Evolutionary conservation across 306 rosid genomes (phyloP), one percentile per base, ranked within the genome.

Genomic region (Acacia crassicarpa): DNA sequence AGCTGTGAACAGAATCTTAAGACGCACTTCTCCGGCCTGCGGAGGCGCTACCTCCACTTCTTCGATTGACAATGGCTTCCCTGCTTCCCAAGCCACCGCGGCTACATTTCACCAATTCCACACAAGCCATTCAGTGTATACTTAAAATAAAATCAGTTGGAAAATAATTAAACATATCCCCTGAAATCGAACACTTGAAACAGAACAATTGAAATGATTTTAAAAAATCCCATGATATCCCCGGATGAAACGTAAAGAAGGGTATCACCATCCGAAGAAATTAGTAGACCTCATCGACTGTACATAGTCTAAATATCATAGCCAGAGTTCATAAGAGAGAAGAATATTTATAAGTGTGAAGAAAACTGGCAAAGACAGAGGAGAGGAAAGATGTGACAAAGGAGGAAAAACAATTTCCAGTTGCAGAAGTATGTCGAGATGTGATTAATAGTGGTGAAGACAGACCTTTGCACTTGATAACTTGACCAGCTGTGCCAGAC

Each of bases 381-480:
- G 56, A 49, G 56, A 16, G 54, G 20, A 65, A 20, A 63, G 70
- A 65, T 14, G 2, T 65, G 41, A 38, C 41, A 38, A 65, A 65
- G 44, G 4, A 16, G 70, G 22, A 38, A 19, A 27, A 32, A 32
- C 11, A 8, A 65, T 15, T 15, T 27, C 10, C 20, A 27, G 70
- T 35, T 2, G 12, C 12, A 65, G 70, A 19, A 65, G 44, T 2
- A 65, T 2, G 44, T 0, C 2, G 69, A 10, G 35, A 30, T 4
- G 69, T 5, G 15, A 63, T 14, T 15, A 17, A 53, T 17, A 9
- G 8, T 5, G 23, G 61, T 16, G 48, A 2, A 33, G 65, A 23
- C 72, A 67, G 22, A 86, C 91, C 91, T 75, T 38, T 89, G 83
- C 91, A 89, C 79, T 84, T 89, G 66, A 89, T 89, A 59, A 89